phyloP scores from a whole-genome alignment of 257 asterid species.

The Solanum bulbocastanum region DNA sequence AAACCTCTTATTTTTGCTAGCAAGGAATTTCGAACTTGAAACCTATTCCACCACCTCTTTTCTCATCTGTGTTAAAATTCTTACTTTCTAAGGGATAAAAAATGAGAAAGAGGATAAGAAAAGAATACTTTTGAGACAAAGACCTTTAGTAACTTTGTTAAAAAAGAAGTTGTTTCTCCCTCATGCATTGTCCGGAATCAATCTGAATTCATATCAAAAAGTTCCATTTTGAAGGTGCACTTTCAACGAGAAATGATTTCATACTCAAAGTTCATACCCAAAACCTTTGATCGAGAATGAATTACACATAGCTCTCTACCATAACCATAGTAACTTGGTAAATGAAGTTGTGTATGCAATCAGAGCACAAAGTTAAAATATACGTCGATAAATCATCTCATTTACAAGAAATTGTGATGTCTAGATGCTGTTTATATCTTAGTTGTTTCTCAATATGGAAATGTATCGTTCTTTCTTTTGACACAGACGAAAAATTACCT shows the following conservation, averaged over 20 bases:
- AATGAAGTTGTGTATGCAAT: not conserved
- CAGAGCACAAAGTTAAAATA: not conserved
- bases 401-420: too few relatives aligned
- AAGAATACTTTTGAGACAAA: not conserved
- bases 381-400: not conserved
- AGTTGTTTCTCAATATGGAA: not conserved
- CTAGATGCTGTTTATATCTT: not conserved
- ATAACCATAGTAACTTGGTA: not conserved
- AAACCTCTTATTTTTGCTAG: too few relatives aligned
- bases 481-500: not conserved
- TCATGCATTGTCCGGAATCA: not conserved
- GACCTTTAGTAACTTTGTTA: not conserved
- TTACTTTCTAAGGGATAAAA: not conserved
- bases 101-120: not conserved
- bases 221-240: not conserved
- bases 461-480: not conserved
- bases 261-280: not conserved
- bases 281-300: not conserved
- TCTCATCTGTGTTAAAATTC: not conserved
- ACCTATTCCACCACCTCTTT: not conserved
- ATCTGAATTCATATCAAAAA: not conserved
- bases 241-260: not conserved
- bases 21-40: accelerated
- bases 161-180: not conserved
- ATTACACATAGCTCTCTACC: not conserved